Evolutionary conservation across 2,329 filamentous ascomycete genomes (phyloP), one percentile per base, ranked within the genome.

Genomic region (Amphichorda felina): DNA sequence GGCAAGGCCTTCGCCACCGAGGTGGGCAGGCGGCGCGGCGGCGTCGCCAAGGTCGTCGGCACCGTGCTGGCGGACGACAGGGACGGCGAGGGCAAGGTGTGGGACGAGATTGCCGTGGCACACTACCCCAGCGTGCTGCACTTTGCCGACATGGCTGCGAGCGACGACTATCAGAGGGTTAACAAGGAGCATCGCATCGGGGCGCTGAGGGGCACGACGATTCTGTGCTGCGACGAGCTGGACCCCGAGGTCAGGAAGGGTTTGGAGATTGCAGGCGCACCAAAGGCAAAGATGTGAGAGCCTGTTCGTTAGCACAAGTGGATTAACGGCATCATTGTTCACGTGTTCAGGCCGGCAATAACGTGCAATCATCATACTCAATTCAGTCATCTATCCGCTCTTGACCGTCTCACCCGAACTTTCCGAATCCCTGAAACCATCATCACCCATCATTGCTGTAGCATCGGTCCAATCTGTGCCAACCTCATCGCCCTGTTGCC

Each of bases 71-170:
- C 8, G 16, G n/a, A 27, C 3, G 46, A 31, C 4, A 15, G 9
- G 28, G 47, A 45, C 28, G 39, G 41, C 31, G 54, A 52, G 10
- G 36, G 15, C 10, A 22, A 27, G 8, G 55, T 54, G 35, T 80
- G 75, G 75, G 70, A 79, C 49, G 75, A 80, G 53, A 63, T 80
- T 41, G 74, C 75, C 0, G 58, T 79, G 30, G 75, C 75, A 37
- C 74, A 79, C 55, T 31, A 79, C 51, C 74, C 75, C 3, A 74
- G 64, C 34, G 68, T 79, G 25, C 42, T 51, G 41, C 73, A 79
- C 50, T 79, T 79, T 46, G 68, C 68, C 30, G 72, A 75, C 47
- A 79, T 52, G 50, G 14, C 27, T 5, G 14, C 14, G 7, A 17
- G 14, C 5, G 22, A 25, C 8, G 22, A 25, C 22, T 34, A 30